Conservation (phyloP, 148 eudicot species). For the Fallopia convolvulus region DNA sequence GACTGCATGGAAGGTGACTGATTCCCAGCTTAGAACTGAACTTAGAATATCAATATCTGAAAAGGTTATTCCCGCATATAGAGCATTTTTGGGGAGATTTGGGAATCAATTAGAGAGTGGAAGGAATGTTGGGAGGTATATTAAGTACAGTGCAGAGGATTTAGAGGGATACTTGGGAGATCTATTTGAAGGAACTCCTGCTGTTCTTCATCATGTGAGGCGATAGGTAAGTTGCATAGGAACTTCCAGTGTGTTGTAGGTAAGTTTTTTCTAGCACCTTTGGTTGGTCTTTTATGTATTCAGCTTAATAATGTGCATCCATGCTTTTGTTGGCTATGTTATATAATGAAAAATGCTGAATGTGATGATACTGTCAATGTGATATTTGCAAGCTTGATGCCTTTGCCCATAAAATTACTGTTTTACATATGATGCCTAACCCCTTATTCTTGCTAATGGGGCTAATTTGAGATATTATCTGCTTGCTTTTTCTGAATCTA, state of each 20-base stretch:
- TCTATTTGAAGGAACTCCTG: constrained; percentile 81
- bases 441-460: not conserved
- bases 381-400: constrained; percentile 16
- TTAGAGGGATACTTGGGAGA: constrained; percentile 74
- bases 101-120: constrained; percentile 72
- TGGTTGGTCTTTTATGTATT: constrained; percentile 22
- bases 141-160: constrained; percentile 89
- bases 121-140: constrained; percentile 73
- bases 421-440: not conserved
- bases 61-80: constrained; percentile 76
- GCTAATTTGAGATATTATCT: not conserved
- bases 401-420: not conserved
- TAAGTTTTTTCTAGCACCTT: constrained; percentile 26
- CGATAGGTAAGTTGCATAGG: constrained; percentile 52
- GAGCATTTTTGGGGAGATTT: constrained; percentile 81
- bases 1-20: constrained; percentile 89
- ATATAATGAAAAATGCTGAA: constrained; percentile 36
- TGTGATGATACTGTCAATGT: constrained; percentile 69
- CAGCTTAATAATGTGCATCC: constrained; percentile 29
- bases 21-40: constrained; percentile 81
- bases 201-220: constrained; percentile 61
- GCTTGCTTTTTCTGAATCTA: too few species aligned
- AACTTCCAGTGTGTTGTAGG: constrained; percentile 29
- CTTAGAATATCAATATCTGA: constrained; percentile 90
- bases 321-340: constrained; percentile 22